Conservation (phyloP, 495 filamentous ascomycete genomes). For the Aspergillus saccharolyticus region DNA sequence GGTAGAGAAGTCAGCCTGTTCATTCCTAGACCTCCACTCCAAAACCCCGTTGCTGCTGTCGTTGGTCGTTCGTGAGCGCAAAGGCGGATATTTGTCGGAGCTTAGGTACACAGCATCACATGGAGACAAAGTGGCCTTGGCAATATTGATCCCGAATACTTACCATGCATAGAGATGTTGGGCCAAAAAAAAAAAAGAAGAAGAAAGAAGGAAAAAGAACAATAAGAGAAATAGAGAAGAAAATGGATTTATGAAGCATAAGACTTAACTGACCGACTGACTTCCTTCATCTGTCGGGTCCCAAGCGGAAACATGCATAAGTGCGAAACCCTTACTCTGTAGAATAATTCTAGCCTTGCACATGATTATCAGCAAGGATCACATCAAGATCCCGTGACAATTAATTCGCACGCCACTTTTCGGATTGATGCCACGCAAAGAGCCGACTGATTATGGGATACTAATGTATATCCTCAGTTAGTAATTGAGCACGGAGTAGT, state of each 20-base stretch:
- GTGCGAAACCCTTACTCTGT: not conserved
- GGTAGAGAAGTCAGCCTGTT: not conserved
- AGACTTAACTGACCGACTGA: not conserved
- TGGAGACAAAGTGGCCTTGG: not conserved
- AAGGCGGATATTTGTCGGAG: no score
- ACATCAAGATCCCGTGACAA: not conserved
- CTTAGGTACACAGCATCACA: not conserved
- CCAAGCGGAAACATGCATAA: conserved; percentile 1
- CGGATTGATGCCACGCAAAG: no score
- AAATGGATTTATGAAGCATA: not conserved
- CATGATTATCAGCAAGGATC: not conserved
- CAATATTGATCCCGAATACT: no score
- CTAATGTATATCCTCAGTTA: no score
- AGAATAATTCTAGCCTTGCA: not conserved
- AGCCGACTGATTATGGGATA: no score
- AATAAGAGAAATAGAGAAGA: not conserved
- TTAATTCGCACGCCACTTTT: not conserved
- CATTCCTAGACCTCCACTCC: not conserved
- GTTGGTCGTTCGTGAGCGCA: no score
- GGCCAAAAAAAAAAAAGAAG: not conserved
- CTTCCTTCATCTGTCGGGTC: not conserved
- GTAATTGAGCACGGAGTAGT: no score
- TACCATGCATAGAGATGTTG: no score
- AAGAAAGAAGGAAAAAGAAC: not conserved
- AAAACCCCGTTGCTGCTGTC: no score